Conservation (phyloP, 495 filamentous ascomycete genomes). For the Trichoderma parareesei region DNA sequence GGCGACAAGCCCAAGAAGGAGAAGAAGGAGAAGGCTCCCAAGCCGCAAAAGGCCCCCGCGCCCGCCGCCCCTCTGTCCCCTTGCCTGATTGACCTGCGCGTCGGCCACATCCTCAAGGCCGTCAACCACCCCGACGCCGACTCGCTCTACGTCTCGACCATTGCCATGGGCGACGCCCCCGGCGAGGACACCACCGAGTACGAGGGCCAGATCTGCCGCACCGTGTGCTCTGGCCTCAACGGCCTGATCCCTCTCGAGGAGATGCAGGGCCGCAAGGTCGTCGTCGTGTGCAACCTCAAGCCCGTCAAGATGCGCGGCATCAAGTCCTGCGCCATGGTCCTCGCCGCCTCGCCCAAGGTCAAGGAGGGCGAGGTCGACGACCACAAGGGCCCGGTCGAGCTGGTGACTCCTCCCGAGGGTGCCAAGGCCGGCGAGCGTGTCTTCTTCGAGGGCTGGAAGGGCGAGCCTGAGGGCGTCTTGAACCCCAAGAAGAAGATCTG, state of each 20-base stretch:
- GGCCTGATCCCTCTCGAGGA: conserved; percentile 85
- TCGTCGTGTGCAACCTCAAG: conserved; percentile 95
- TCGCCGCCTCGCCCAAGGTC: conserved; percentile 79
- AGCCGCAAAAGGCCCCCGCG: conserved; percentile 57
- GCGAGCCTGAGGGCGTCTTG: conserved; percentile 82
- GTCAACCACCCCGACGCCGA: conserved; percentile 94
- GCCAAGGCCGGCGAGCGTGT: conserved; percentile 77
- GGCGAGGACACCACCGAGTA: conserved; percentile 81
- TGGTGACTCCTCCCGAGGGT: conserved; percentile 77
- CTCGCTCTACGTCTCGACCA: conserved; percentile 91
- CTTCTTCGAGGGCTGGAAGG: conserved; percentile 87
- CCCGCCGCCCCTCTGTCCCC: conserved; percentile 68
- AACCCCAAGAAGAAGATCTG: conserved; percentile 99
- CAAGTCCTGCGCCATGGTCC: conserved; percentile 91
- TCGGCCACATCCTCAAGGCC: conserved; percentile 94
- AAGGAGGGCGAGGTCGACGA: conserved; percentile 72
- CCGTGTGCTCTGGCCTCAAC: conserved; percentile 93
- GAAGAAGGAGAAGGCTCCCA: conserved; percentile 78
- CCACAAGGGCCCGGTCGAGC: conserved; percentile 85
- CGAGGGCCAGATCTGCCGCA: conserved; percentile 81
- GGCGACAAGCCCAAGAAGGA: conserved; percentile 44
- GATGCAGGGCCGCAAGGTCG: conserved; percentile 93
- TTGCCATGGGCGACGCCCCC: conserved; percentile 83
- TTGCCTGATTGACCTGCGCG: conserved; percentile 81
- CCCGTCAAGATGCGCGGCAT: conserved; percentile 98